Evolutionary conservation across 768 basidiomycete genomes (phyloP), one percentile per base, ranked within the genome.

Genomic region (Pulveroboletus ravenelii): DNA sequence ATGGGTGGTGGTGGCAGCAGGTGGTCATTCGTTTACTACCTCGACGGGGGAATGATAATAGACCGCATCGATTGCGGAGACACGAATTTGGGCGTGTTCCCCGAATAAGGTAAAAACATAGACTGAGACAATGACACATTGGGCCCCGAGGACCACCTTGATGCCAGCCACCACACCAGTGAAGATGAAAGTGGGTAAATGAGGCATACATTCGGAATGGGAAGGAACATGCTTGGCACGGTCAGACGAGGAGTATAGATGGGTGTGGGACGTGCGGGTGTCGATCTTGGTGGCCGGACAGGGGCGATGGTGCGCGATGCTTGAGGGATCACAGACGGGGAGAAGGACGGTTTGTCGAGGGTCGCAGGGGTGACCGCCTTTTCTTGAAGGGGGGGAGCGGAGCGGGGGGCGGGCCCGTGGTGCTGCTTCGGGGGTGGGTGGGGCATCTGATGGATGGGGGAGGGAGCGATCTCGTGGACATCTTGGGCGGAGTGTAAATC

Each of bases 141-240:
- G 5, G 45, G 23, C 39, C 45, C 44, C 54, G 70, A 70, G 73
- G 66, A 63, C 65, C 74, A 64, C 49, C 32, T 49, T 9, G 62
- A 60, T 31, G 53, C 62, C 58, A 87, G 67, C 81, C 79, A 85
- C 81, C 81, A 86, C 10, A 76, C 74, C 40, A 86, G 72, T 51
- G 74, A 68, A 66, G 72, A 72, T 41, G 76, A 78, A 54, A 79
- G 69, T 44, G 70, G 70, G 49, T 45, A 63, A 66, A 57, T 29
- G 58, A 59, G 71, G 80, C 87, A 81, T 78, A 92, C 89, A 73
- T 89, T 89, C 45, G 90, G 89, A 38, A 91, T 86, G n/a, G 89
- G 89, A 41, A 91, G 71, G 65, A 92, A 92, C 84, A 91, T 85
- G 31, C 82, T 85, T 31, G 89, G 83, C 27, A 80, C 67, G 32